A percentile compares a stretch with the other conserved stretches of the same genome.
phyloP scores from a whole-genome alignment of 2,329 filamentous ascomycete species.

The Pseudogymnoascus sp. region DNA sequence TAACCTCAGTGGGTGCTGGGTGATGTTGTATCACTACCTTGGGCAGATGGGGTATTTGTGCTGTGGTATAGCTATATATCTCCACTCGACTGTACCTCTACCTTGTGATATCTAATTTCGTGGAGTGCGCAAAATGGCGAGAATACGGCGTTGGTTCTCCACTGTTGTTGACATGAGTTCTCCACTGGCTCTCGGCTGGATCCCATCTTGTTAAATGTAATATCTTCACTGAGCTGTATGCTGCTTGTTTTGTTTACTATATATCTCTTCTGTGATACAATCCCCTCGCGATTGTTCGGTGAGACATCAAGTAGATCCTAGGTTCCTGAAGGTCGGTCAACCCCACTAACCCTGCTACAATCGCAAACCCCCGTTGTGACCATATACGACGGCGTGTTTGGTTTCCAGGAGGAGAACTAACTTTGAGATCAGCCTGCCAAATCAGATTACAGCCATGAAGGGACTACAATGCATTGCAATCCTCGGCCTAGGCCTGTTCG shows the following conservation, averaged over 20 bases:
- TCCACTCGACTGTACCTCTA: neutral
- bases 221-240: neutral
- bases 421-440: neutral
- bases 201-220: neutral
- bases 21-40: neutral
- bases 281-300: neutral
- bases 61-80: neutral
- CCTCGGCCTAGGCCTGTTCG: neutral
- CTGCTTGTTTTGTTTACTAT: neutral
- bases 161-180: neutral
- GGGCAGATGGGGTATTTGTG: neutral
- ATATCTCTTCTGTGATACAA: neutral
- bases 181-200: neutral
- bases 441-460: slow-evolving; percentile 1
- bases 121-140: neutral
- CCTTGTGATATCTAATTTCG: neutral
- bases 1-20: neutral
- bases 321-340: neutral
- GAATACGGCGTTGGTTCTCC: neutral
- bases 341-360: neutral
- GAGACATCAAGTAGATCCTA: neutral
- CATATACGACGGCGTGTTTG: neutral
- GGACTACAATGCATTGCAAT: neutral
- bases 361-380: neutral
- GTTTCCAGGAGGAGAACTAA: neutral